Evolutionary conservation across 169 alveolate genomes (phyloP).

Genomic region (Plasmodium relictum): DNA sequence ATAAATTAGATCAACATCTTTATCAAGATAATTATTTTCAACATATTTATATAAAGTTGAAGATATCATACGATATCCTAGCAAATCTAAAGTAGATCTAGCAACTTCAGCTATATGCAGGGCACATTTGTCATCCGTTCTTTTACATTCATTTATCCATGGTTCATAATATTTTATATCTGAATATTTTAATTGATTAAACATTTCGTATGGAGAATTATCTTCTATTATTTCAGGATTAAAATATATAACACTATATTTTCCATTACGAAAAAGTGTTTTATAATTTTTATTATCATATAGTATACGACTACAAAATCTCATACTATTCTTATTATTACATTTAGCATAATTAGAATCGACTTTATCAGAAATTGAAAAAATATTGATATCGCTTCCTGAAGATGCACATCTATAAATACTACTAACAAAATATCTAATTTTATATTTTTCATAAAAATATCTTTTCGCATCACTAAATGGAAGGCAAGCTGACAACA

Average conservation of each 20-base stretch:
- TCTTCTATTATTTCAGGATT: constrained; percentile 14
- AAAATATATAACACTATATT: constrained; percentile 47
- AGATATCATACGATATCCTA: constrained; percentile 16
- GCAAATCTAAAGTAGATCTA: constrained; percentile 36
- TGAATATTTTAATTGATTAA: constrained; percentile 38
- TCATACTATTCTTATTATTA: constrained; percentile 24
- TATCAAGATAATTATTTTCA: background rate
- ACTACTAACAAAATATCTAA: constrained; percentile 39
- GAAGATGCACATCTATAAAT: constrained; percentile 56
- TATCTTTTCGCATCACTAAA: constrained; percentile 64
- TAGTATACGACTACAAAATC: constrained; percentile 33
- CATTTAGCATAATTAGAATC: constrained; percentile 68
- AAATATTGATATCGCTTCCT: background rate
- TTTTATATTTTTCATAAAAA: constrained; percentile 46
- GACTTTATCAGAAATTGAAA: constrained; percentile 31
- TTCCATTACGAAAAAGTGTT: constrained; percentile 58
- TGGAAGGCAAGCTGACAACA: constrained; percentile 46
- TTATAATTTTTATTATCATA: constrained; percentile 50
- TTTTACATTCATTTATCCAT: constrained; percentile 38
- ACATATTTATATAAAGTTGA: constrained; percentile 24
- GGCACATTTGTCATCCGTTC: constrained; percentile 33
- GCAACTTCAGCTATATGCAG: constrained; percentile 47
- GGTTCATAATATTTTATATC: constrained; percentile 27
- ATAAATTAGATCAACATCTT: background rate
- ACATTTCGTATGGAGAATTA: constrained; percentile 35